A percentile compares a stretch with the other conserved stretches of the same genome.
Evolutionary conservation across 2,329 filamentous ascomycete species (phyloP).

Genomic region (Blastomyces parvus): DNA sequence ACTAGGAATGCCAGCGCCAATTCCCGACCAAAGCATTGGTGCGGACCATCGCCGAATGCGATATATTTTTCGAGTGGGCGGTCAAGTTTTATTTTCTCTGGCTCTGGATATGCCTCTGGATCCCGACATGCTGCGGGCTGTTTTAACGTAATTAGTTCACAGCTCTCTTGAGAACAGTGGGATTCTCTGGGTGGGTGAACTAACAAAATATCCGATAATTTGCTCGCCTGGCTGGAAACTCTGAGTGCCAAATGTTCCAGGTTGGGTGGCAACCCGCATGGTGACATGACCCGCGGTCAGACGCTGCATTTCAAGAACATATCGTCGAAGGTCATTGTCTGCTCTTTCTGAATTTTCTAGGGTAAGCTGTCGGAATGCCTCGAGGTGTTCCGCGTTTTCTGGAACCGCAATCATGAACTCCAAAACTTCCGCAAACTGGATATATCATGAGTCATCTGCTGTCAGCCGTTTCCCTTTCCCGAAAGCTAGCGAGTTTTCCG

Average conservation of each 20-base stretch:
- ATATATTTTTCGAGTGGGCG: conserved; percentile 34
- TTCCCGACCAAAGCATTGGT: conserved; percentile 39
- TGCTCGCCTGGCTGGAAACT: conserved; percentile 32
- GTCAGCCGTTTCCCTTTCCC: neutral
- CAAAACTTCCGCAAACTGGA: conserved; percentile 38
- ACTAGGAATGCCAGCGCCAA: conserved; percentile 33
- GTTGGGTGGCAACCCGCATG: conserved; percentile 29
- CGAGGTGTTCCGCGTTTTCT: conserved; percentile 36
- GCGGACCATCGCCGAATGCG: conserved; percentile 39
- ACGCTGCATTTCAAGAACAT: conserved; percentile 19
- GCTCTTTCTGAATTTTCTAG: conserved; percentile 26
- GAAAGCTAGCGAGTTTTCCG: neutral
- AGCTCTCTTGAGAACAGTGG: neutral
- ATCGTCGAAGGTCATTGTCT: conserved; percentile 14
- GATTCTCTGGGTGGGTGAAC: conserved; percentile 6
- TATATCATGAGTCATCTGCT: neutral
- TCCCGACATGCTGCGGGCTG: conserved; percentile 28
- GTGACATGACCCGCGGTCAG: conserved; percentile 26
- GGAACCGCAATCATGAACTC: conserved; percentile 31
- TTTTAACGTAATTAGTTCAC: conserved; percentile 13
- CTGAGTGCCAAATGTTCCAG: conserved; percentile 33
- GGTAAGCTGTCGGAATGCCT: conserved; percentile 33
- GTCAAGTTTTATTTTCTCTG: conserved; percentile 35
- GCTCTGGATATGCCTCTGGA: conserved; percentile 27
- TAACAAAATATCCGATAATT: conserved; percentile 27